Conservation (phyloP, 2,329 filamentous ascomycete species). For the Pseudocercospora fuligena region DNA sequence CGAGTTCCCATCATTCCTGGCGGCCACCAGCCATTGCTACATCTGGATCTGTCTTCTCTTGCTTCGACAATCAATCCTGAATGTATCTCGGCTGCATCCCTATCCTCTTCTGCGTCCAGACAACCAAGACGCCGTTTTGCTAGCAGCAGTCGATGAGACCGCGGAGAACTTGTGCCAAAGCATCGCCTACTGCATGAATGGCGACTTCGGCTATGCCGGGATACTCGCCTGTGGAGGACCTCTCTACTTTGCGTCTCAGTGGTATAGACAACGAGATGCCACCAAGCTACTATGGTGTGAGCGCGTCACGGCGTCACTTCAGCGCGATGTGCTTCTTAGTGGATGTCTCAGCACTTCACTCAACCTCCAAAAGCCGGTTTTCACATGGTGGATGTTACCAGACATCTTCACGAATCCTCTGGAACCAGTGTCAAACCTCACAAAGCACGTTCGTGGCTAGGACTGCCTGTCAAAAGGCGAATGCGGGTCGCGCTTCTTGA, state of each 20-base stretch:
- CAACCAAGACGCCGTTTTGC: background rate
- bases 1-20: slow-evolving; percentile 2
- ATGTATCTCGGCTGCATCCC: background rate
- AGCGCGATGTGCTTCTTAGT: slow-evolving; percentile 1
- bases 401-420: slow-evolving; percentile 10
- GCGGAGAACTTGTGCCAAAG: slow-evolving; percentile 9
- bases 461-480: too few species aligned
- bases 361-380: slow-evolving; percentile 11
- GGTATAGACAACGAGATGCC: background rate
- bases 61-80: slow-evolving; percentile 1
- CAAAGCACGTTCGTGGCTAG: too few species aligned
- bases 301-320: slow-evolving; percentile 5
- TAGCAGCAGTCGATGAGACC: background rate
- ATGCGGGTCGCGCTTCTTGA: too few species aligned
- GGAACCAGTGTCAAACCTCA: background rate
- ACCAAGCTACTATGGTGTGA: slow-evolving; percentile 1
- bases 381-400: slow-evolving; percentile 15
- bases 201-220: slow-evolving; percentile 2
- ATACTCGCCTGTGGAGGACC: slow-evolving; percentile 9
- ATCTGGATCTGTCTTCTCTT: slow-evolving; percentile 3
- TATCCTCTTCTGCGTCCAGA: background rate
- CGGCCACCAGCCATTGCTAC: slow-evolving; percentile 1
- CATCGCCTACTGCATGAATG: slow-evolving; percentile 7
- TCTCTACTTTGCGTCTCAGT: background rate
- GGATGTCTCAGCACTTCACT: slow-evolving; percentile 6